phyloP scores from a whole-genome alignment of 176 grass and related monocot genomes.

The Phyllostachys edulis region DNA sequence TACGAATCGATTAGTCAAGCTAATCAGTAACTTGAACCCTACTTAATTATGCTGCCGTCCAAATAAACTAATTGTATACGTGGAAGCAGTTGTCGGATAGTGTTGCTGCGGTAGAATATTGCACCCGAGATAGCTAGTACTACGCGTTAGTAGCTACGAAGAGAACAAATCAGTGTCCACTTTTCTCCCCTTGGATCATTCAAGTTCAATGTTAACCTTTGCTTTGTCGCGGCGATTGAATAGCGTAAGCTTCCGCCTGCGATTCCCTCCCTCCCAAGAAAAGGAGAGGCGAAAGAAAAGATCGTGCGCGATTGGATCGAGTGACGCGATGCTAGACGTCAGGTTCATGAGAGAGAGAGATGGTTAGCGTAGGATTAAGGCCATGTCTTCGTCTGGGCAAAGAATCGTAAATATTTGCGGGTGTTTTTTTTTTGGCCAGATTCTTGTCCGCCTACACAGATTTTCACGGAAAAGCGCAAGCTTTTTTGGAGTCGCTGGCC shows the following conservation, averaged over 20 bases:
- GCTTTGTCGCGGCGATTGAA: not conserved
- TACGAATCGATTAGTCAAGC: conserved; percentile 12
- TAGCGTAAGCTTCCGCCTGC: not conserved
- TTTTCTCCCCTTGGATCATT: not conserved
- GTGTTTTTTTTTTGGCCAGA: not conserved
- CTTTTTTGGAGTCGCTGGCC: not conserved
- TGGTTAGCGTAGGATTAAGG: conserved; percentile 24
- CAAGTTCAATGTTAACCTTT: not conserved
- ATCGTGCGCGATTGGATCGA: not conserved
- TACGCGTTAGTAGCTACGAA: not conserved
- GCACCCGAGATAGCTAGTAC: not conserved
- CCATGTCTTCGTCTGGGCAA: not conserved
- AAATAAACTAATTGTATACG: not conserved
- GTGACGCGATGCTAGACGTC: not conserved
- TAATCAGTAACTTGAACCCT: not conserved
- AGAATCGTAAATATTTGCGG: not conserved
- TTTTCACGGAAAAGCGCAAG: not conserved
- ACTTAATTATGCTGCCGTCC: conserved; percentile 17
- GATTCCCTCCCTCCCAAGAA: not conserved
- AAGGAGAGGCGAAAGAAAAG: not conserved
- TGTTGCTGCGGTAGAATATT: not conserved
- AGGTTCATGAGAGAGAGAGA: not conserved
- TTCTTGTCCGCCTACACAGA: not conserved
- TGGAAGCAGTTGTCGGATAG: not conserved
- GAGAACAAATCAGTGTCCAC: not conserved